Evolutionary conservation across 2,329 filamentous ascomycete species (phyloP).

Genomic region (Aspergillus fijiensis): DNA sequence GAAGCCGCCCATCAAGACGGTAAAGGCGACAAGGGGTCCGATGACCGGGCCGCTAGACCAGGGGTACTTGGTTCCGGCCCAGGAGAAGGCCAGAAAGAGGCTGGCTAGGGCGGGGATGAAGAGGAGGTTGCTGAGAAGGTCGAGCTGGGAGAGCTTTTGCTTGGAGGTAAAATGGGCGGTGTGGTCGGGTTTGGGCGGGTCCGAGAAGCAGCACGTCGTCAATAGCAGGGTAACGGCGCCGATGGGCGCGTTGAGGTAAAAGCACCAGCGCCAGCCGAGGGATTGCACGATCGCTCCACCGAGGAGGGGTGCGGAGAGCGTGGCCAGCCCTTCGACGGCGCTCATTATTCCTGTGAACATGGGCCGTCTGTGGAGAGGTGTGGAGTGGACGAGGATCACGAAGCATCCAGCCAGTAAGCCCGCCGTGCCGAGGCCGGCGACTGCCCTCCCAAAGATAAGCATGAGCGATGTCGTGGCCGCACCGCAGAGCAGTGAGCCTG

Average conservation of each 20-base stretch:
- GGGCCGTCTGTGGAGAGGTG: slow-evolving; percentile 30
- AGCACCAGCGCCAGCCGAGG: slow-evolving; percentile 40
- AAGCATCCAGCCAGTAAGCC: slow-evolving; percentile 22
- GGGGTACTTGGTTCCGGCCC: slow-evolving; percentile 37
- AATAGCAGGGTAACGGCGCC: slow-evolving; percentile 22
- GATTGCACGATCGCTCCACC: slow-evolving; percentile 38
- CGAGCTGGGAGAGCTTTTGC: slow-evolving; percentile 31
- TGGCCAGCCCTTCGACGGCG: slow-evolving; percentile 27
- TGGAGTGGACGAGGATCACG: slow-evolving; percentile 13
- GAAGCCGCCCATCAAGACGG: slow-evolving; percentile 33
- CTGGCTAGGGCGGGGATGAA: slow-evolving; percentile 33
- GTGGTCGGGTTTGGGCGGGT: slow-evolving; percentile 16
- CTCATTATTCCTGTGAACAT: slow-evolving; percentile 26
- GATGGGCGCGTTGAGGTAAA: slow-evolving; percentile 37
- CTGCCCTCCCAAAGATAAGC: slow-evolving; percentile 31
- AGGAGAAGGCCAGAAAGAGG: slow-evolving; percentile 32
- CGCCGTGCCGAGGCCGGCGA: slow-evolving; percentile 29
- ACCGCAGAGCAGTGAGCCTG: slow-evolving; percentile 23
- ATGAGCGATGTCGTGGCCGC: slow-evolving; percentile 17
- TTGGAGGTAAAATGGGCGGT: slow-evolving; percentile 15
- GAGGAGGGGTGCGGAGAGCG: slow-evolving; percentile 31
- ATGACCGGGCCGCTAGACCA: slow-evolving; percentile 37
- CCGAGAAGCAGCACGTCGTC: slow-evolving; percentile 21
- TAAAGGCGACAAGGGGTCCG: slow-evolving; percentile 33
- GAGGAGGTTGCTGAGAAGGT: slow-evolving; percentile 33